These are phyloP conservation scores for Brassica napus DNA, from an alignment of 345 rosid species.

Conservation along the genomic window Da-Ae NC_063437.1:19730501-19731000, in stretches of 20 bases:
- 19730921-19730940: slow-evolving; percentile 26
- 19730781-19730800: no score
- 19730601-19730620: slow-evolving; percentile 1
- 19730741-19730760: no score
- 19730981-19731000: background rate
- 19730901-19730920: slow-evolving; percentile 8
- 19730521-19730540: slow-evolving; percentile 31
- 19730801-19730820: no score
- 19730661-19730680: slow-evolving; percentile 39
- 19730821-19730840: no score
- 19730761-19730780: no score
- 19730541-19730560: slow-evolving; percentile 38
- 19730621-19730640: slow-evolving; percentile 27
- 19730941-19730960: background rate
- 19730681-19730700: slow-evolving; percentile 2
- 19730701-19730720: slow-evolving; percentile 36
- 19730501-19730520: slow-evolving; percentile 30
- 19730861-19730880: no score
- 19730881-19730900: no score
- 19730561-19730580: slow-evolving; percentile 45
- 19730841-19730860: no score
- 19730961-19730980: background rate
- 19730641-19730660: slow-evolving; percentile 13
- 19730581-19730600: slow-evolving; percentile 44
- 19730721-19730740: background rate